Base-by-base conservation (phyloP, 148 eudicot genomes). In the Rheum nobile region DNA sequence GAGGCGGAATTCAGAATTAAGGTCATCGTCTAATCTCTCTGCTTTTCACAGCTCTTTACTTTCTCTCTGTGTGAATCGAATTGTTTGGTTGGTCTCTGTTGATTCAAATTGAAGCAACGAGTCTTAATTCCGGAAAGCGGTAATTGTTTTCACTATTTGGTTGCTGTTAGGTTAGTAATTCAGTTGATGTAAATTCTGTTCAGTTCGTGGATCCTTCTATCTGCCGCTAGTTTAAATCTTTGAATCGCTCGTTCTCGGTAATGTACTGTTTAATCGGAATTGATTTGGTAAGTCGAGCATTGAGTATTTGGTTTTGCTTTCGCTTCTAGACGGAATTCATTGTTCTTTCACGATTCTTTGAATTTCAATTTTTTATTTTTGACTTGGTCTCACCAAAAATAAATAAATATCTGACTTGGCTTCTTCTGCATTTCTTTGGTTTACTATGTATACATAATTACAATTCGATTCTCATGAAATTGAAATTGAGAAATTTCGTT, bases 251-350 rank as follows among this genome's bases (percentile, higher is more conserved):
- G 4, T 32, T 65, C 70, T 16, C 21, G 38, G 21, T 16, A 65
- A 14, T 65, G 39, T 34, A 65, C 70, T 65, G 70, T 65, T 65
- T 32, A 65, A 65, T 65, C 22, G 70, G 26, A 29, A 29, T 61
- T 28, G 17, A 12, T 32, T 26, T 13, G 37, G 35, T 5, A 61
- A 61, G 8, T 28, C 6, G 16, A 63, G 69, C 5, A 28, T 16
- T 63, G 14, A 16, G 69, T 1, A 63, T 31, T 34, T 4, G 41
- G 10, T 65, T 65, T 32, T 37, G 70, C 70, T 57, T 26, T 26
- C 26, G 5, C 7, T 50, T 50, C 21, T 50, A 19, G 26, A 50
- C 19, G 55, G 57, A 50, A 50, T 50, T 50, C 55, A 21, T 4
- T 50, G 22, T 6, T 24, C 32, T 10, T 57, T 3, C 14, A 16